These are phyloP conservation scores for Microdochium nivale DNA, from an alignment of 2,329 filamentous ascomycete genomes.

Conservation along the genomic window DNA sequence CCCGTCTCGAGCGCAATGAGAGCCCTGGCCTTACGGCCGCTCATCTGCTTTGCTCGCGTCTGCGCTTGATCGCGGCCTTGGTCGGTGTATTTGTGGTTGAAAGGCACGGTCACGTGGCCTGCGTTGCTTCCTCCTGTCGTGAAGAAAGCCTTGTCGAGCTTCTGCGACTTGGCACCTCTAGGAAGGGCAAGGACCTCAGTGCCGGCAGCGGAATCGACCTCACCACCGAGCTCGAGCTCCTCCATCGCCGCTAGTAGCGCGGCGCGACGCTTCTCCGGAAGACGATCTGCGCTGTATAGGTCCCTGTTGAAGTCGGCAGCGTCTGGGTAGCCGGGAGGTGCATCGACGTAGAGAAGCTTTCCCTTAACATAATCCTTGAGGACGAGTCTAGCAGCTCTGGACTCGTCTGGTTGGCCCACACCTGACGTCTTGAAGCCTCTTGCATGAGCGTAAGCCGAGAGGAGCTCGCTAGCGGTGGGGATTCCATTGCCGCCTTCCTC, in stretches of 20 bases:
- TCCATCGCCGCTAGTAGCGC: conserved; percentile 46
- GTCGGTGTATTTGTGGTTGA: conserved; percentile 82
- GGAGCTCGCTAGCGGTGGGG: conserved; percentile 76
- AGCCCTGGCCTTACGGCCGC: conserved; percentile 72
- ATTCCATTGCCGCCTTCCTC: conserved; percentile 90
- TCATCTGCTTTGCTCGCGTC: conserved; percentile 57
- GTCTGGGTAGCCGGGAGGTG: conserved; percentile 69
- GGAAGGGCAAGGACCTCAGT: conserved; percentile 43
- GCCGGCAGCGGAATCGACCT: conserved; percentile 23
- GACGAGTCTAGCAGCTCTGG: conserved; percentile 77
- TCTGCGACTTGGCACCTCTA: conserved; percentile 64
- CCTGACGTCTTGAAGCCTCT: conserved; percentile 87
- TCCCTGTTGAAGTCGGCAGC: conserved; percentile 75
- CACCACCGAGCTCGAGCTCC: conserved; percentile 31
- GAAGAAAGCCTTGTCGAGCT: conserved; percentile 88
- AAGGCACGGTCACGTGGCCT: conserved; percentile 68
- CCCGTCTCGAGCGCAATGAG: conserved; percentile 80
- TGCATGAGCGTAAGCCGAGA: conserved; percentile 79
- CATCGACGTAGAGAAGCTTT: conserved; percentile 86
- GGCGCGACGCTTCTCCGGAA: conserved; percentile 72
- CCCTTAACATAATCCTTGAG: conserved; percentile 97
- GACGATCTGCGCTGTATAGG: conserved; percentile 73
- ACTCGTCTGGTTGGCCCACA: conserved; percentile 86
- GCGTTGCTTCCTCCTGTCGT: conserved; percentile 36
- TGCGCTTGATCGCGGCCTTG: conserved; percentile 49